Evolutionary conservation across 768 basidiomycete species (phyloP), one percentile per base, ranked within the genome.

Genomic region (Serpula lacrymans): DNA sequence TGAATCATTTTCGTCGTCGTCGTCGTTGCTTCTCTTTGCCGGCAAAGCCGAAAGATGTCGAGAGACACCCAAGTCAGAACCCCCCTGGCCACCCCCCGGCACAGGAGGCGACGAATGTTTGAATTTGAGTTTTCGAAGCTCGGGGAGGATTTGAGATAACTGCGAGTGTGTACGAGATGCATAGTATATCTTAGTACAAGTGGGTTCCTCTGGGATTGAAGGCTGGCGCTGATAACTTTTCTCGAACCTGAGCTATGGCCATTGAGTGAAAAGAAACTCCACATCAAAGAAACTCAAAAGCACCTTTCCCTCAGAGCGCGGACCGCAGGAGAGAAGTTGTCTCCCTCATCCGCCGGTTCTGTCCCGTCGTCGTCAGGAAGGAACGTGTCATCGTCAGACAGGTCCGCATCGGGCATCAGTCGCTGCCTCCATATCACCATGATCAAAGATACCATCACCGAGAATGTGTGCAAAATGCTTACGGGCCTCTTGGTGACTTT

Each of bases 131-230:
- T 80, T 85, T 28, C 68, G 73, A 8, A 97, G 69, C 55, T 99
- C 96, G 3, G 86, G 84, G 13, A 93, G 71, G 3, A 98, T 74
- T 59, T 99, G 95, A 2, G 92, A 74, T 3, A 99, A 77, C 54
- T 99, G 95, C 2, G 94, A 94, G 63, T 99, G 95, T 1, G 95
- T 99, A 23, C 95, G 74, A 0, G 96, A 98, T 0, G 94, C 88
- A 55, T 94, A 96, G 60, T 81, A 96, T 45, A 98, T 84, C 70
- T 91, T 88, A 26, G 79, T 84, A 54, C 84, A 87, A 4, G 74
- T 71, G 12, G 73, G 72, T 42, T 82, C 82, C 32, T 54, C 49
- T 22, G 50, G 41, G 17, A 34, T 22, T 47, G 46, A 37, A 28
- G 52, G 33, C 35, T 39, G 34, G 21, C 17, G 33, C 17, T 49